Evolutionary conservation across 352 stramenopile species (phyloP), one percentile per base, ranked within the genome.

Genomic region (Pythium aristosporum): DNA sequence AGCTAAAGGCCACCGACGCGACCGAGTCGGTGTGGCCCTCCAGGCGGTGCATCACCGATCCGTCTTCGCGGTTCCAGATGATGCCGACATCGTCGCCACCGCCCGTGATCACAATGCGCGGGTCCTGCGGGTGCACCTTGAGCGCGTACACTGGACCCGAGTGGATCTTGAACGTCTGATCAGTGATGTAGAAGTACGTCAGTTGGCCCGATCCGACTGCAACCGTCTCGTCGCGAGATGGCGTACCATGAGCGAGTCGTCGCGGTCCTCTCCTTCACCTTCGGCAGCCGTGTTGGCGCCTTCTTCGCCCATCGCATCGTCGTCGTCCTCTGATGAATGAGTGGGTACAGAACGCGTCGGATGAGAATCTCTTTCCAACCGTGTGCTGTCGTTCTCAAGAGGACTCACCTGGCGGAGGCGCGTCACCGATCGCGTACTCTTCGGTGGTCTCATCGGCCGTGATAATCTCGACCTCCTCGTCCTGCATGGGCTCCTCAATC

Each of bases 1-100:
- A 94, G 73, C 82, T 96, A 39, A 96, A 96, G 54, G 83, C 84
- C 41, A 94, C 86, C 8, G 80, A 77, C 23, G 92, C 88, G 8
- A 96, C 85, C 18, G 87, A 92, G 62, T 96, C 88, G 39, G 77
- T 77, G 69, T 96, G 88, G 23, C 88, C 88, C 16, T 73, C 65
- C 23, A 96, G 72, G 39, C 79, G 87, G 73, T 95, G 80, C 52
- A 95, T 76, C 44, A 95, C 76, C 3, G 74, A 76, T 52, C 85
- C 82, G 52, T 94, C 79, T 57, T 93, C 87, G 50, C 80, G 79
- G 74, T 91, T 96, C 87, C 87, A 96, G 51, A 96, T 92, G 12
- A 96, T 70, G 32, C 72, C 87, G 0, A 92, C 75, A 41, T 96
- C 88, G 43, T 96, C 88, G 13, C 88, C 88, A 39, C 88, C 88